Conservation (phyloP, 106 monocot species). For the Amphibolis antarctica region DNA sequence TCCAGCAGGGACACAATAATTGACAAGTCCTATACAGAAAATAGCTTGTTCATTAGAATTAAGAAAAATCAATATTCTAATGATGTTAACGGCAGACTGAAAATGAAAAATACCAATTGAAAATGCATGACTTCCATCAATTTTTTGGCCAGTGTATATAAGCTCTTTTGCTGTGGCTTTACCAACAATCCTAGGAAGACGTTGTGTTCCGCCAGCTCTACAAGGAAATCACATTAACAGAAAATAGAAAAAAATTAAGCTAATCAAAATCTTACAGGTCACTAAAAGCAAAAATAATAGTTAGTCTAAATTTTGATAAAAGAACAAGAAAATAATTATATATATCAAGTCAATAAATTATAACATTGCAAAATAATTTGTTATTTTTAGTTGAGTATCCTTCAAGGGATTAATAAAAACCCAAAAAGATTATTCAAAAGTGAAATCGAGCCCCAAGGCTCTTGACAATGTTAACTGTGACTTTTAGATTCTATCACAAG, state of each 20-base stretch:
- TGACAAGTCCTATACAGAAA: constrained; percentile 57
- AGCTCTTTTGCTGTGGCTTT: constrained; percentile 73
- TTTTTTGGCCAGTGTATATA: constrained; percentile 69
- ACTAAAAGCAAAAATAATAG: not conserved
- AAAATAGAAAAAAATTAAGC: constrained; percentile 1
- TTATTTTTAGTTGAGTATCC: no score
- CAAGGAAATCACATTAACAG: not conserved
- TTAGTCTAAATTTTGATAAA: no score
- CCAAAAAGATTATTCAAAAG: no score
- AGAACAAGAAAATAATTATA: no score
- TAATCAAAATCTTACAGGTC: not conserved
- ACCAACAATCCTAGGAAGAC: constrained; percentile 81
- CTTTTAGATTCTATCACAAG: no score
- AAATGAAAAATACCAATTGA: constrained; percentile 39
- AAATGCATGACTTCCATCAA: constrained; percentile 55
- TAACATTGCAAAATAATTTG: no score
- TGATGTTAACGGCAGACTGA: not conserved
- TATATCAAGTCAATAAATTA: no score
- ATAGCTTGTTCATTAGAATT: no score
- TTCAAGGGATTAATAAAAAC: no score
- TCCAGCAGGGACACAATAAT: constrained; percentile 82
- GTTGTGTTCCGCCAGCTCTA: constrained; percentile 92
- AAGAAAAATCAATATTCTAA: not conserved
- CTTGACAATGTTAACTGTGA: no score
- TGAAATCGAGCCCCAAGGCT: no score